These are phyloP conservation scores for Hansenula sp. DNA, from an alignment of 1,139 yeast species.

Conservation along the genomic window DNA sequence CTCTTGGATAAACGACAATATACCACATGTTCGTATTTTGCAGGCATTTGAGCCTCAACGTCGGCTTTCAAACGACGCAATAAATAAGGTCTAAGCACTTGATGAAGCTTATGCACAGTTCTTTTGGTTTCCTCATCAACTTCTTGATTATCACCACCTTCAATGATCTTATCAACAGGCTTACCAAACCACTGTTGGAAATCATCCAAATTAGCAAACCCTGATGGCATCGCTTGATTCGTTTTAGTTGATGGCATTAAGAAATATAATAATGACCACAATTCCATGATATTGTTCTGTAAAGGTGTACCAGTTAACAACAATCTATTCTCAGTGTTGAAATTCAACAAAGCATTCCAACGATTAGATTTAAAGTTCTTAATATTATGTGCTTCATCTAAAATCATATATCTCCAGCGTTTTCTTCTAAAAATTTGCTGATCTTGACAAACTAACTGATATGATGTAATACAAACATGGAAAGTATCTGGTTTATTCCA, in stretches of 20 bases:
- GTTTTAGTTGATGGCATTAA: conserved; percentile 87
- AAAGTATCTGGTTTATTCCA: conserved; percentile 97
- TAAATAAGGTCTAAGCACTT: conserved; percentile 87
- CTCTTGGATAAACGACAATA: conserved; percentile 91
- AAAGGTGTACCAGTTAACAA: conserved; percentile 93
- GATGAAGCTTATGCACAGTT: conserved; percentile 87
- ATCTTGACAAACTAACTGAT: conserved; percentile 94
- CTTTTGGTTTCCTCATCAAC: conserved; percentile 67
- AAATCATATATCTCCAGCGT: conserved; percentile 92
- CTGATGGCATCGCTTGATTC: conserved; percentile 76
- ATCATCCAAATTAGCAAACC: conserved; percentile 92
- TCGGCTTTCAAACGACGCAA: conserved; percentile 90
- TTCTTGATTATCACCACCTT: conserved; percentile 53
- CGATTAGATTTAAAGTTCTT: conserved; percentile 94
- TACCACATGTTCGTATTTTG: conserved; percentile 90
- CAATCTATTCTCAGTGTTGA: conserved; percentile 85
- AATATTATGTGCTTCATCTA: conserved; percentile 98
- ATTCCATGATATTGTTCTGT: conserved; percentile 86
- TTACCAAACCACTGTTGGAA: conserved; percentile 98
- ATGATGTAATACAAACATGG: conserved; percentile 95
- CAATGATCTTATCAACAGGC: conserved; percentile 91
- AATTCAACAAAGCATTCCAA: conserved; percentile 93
- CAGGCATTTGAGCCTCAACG: conserved; percentile 99
- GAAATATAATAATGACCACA: conserved; percentile 91
- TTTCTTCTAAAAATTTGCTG: conserved; percentile 91